Conservation (phyloP, 306 rosid species). For the Dalbergia oliveri region DNA sequence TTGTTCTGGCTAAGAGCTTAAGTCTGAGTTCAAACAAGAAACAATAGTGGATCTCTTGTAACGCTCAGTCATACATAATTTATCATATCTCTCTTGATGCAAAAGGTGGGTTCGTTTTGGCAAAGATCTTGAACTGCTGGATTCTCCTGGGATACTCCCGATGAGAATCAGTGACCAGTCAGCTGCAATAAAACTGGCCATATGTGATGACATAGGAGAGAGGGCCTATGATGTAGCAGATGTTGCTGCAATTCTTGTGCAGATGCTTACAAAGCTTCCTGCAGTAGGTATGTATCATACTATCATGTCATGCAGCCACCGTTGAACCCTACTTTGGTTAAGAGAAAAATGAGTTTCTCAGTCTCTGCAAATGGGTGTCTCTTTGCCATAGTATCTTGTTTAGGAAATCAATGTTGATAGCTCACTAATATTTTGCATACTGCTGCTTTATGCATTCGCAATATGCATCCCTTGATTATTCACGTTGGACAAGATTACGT, state of each 20-base stretch:
- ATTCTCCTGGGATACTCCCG: conserved; percentile 94
- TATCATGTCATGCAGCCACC: conserved; percentile 35
- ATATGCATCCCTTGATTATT: background rate
- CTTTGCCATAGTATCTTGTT: conserved; percentile 12
- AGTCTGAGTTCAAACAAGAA: conserved; percentile 41
- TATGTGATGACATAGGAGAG: conserved; percentile 98
- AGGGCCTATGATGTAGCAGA: conserved; percentile 80
- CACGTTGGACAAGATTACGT: conserved; percentile 6
- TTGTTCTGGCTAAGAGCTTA: background rate
- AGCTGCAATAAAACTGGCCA: conserved; percentile 97
- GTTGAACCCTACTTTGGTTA: conserved; percentile 13
- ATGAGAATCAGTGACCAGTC: conserved; percentile 96
- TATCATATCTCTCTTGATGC: conserved; percentile 30
- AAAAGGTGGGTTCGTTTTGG: conserved; percentile 96
- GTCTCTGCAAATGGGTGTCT: conserved; percentile 5
- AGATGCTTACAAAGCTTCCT: conserved; percentile 84
- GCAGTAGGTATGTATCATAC: conserved; percentile 64
- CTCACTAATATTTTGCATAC: background rate
- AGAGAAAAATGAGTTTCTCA: conserved; percentile 1
- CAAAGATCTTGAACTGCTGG: conserved; percentile 88
- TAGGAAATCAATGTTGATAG: background rate
- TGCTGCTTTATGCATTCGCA: background rate
- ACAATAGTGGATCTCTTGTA: conserved; percentile 17
- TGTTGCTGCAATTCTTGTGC: conserved; percentile 91
- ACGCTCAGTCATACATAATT: background rate